These are phyloP conservation scores for Echria macrotheca DNA, from an alignment of 495 filamentous ascomycete species.

Conservation along the genomic window DNA sequence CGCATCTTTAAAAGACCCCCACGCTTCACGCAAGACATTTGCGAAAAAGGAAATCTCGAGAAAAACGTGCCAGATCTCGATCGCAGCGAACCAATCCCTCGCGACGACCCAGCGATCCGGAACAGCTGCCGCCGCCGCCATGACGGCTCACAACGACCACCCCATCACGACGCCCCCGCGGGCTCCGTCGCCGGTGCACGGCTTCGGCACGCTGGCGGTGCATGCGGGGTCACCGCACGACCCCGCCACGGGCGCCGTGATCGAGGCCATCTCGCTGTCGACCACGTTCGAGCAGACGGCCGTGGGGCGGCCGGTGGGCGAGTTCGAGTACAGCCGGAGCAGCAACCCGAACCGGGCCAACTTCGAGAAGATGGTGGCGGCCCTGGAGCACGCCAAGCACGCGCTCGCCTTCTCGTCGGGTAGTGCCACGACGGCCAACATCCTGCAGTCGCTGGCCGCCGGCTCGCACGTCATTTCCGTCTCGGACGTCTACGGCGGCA, in stretches of 20 bases:
- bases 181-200: constrained; percentile 40
- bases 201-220: constrained; percentile 89
- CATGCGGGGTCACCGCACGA: constrained; percentile 90
- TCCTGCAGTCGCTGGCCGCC: constrained; percentile 86
- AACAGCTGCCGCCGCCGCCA: too few relatives aligned
- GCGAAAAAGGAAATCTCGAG: too few relatives aligned
- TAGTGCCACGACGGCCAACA: constrained; percentile 85
- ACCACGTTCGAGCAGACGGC: constrained; percentile 87
- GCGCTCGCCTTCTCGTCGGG: constrained; percentile 94
- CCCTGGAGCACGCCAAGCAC: constrained; percentile 85
- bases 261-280: constrained; percentile 89
- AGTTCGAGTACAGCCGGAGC: constrained; percentile 85
- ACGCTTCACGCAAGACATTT: background rate
- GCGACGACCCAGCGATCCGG: too few relatives aligned
- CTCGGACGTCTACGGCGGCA: constrained; percentile 95
- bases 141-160: constrained; percentile 36
- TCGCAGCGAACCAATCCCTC: too few relatives aligned
- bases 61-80: too few relatives aligned
- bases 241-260: constrained; percentile 87
- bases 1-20: background rate
- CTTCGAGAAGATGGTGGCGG: constrained; percentile 86
- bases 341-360: constrained; percentile 91
- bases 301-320: constrained; percentile 78
- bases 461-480: constrained; percentile 95
- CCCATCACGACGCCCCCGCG: constrained; percentile 40